These are phyloP conservation scores for Penicillium olsonii DNA, from an alignment of 2,329 filamentous ascomycete species.

Conservation along the genomic window DNA sequence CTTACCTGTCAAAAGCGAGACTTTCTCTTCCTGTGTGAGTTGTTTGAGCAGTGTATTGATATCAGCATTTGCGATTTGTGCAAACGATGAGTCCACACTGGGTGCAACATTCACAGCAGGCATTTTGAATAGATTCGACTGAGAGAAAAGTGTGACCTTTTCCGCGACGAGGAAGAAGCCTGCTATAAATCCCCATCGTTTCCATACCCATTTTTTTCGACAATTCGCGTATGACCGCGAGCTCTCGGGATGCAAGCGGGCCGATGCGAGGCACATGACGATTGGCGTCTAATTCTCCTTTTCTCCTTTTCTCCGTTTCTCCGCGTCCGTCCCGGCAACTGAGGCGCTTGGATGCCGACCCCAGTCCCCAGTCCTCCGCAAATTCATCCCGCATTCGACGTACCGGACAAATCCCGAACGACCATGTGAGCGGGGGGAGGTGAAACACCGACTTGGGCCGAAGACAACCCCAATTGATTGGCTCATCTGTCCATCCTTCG, in stretches of 20 bases:
- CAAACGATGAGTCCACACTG: background rate
- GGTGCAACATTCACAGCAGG: background rate
- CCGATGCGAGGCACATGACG: background rate
- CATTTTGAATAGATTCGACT: background rate
- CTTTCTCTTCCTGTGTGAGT: constrained; percentile 10
- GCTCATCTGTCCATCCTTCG: background rate
- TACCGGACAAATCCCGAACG: background rate
- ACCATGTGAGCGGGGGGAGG: background rate
- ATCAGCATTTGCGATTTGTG: constrained; percentile 2
- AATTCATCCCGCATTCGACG: constrained; percentile 3
- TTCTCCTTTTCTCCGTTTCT: constrained; percentile 11
- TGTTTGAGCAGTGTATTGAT: constrained; percentile 7
- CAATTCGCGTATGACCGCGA: too few species aligned
- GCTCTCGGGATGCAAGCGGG: background rate
- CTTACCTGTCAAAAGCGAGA: constrained; percentile 7
- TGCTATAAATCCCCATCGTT: too few species aligned
- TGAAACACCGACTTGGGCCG: background rate
- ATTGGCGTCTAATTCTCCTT: constrained; percentile 8
- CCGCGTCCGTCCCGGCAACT: background rate
- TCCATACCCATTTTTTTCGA: too few species aligned
- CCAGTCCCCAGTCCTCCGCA: constrained; percentile 11
- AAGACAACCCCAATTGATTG: background rate
- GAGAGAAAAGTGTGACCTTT: too few species aligned
- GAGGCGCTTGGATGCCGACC: background rate
- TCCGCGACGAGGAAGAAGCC: background rate